These are phyloP conservation scores for Trametes elegans DNA, from an alignment of 768 basidiomycete genomes.

Conservation along the genomic window DNA sequence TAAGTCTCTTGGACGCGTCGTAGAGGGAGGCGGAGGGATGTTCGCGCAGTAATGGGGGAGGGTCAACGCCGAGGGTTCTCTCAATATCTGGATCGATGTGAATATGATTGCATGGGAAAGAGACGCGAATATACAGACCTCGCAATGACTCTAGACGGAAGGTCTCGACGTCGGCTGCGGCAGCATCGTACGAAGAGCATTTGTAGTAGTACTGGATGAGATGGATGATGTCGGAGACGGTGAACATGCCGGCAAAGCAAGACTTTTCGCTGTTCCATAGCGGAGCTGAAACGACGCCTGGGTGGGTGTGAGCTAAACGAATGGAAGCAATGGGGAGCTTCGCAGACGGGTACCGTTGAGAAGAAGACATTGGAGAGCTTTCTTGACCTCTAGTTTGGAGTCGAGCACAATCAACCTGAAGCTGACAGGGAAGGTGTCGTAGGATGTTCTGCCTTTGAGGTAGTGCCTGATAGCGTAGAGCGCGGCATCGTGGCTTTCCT, in stretches of 20 bases:
- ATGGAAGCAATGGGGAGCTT: not conserved
- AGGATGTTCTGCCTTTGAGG: constrained; percentile 82
- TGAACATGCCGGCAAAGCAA: constrained; percentile 96
- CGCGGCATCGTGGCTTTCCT: constrained; percentile 69
- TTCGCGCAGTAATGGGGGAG: constrained; percentile 86
- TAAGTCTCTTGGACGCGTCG: constrained; percentile 86
- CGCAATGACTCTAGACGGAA: constrained; percentile 86
- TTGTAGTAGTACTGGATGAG: constrained; percentile 98
- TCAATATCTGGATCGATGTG: constrained; percentile 73
- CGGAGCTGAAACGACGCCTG: constrained; percentile 97
- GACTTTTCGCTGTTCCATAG: constrained; percentile 96
- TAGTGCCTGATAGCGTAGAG: constrained; percentile 72
- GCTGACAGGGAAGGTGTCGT: constrained; percentile 97
- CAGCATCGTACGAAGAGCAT: constrained; percentile 77
- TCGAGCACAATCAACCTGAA: constrained; percentile 97
- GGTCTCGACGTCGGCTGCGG: constrained; percentile 87
- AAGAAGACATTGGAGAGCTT: constrained; percentile 84
- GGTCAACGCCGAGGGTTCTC: constrained; percentile 84
- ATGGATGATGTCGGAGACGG: constrained; percentile 98
- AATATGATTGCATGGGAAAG: constrained; percentile 5
- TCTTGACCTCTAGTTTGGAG: constrained; percentile 93
- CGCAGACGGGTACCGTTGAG: constrained; percentile 58
- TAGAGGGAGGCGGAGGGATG: constrained; percentile 87
- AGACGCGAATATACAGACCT: constrained; percentile 49
- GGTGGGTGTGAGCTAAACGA: constrained; percentile 12